phyloP scores from a whole-genome alignment of 495 filamentous ascomycete species.

The Neurospora discreta region DNA sequence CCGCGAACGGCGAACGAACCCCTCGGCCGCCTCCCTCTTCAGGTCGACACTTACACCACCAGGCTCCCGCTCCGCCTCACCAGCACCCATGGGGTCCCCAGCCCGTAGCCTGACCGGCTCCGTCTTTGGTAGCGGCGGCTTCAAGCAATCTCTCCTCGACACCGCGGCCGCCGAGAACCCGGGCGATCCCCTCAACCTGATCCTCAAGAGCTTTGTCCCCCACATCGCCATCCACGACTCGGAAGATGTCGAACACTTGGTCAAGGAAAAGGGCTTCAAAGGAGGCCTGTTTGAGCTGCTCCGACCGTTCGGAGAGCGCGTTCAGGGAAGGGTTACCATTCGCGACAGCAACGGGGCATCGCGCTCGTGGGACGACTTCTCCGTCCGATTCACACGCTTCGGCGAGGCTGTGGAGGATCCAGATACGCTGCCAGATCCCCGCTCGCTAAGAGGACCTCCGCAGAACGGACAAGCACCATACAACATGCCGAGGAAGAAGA shows the following conservation, averaged over 20 bases:
- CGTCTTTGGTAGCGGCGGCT: constrained; percentile 32
- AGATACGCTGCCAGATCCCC: constrained; percentile 12
- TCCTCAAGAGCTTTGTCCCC: constrained; percentile 77
- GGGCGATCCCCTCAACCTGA: constrained; percentile 57
- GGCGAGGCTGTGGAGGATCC: constrained; percentile 49
- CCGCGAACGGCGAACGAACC: constrained; percentile 33
- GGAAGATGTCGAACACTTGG: constrained; percentile 67
- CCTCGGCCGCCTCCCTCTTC: constrained; percentile 49
- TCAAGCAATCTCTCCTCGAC: constrained; percentile 34
- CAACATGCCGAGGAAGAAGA: constrained; percentile 10
- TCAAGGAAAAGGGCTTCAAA: constrained; percentile 73
- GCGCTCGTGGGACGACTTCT: constrained; percentile 78
- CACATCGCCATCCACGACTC: constrained; percentile 78
- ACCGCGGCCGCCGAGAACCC: constrained; percentile 38
- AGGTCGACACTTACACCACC: constrained; percentile 44
- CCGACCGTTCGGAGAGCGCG: constrained; percentile 80
- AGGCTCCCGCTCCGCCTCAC: constrained; percentile 47
- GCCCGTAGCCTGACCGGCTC: constrained; percentile 38
- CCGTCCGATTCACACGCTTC: constrained; percentile 67
- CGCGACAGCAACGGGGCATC: constrained; percentile 80
- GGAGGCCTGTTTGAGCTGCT: constrained; percentile 75
- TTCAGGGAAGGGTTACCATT: constrained; percentile 80
- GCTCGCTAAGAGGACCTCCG: constrained; percentile 20
- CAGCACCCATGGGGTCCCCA: constrained; percentile 41
- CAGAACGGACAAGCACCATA: constrained; percentile 8